Base-by-base conservation (phyloP, 1,139 yeast species). In the Taphrina pruni region DNA sequence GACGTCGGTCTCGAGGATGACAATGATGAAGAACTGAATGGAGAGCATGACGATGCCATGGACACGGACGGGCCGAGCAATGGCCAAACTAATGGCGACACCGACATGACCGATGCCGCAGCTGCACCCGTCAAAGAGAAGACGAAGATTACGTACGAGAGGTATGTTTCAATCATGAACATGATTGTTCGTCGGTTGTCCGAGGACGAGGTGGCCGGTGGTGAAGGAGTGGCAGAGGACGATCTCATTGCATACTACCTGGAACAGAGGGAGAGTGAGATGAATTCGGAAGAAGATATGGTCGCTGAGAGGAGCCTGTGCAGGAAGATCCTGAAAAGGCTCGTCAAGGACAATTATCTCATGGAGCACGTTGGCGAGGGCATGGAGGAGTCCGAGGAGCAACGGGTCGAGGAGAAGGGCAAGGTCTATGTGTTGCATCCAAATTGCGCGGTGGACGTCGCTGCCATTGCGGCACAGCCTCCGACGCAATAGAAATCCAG, bases 1-100 rank as follows among this genome's bases (percentile, higher is more conserved):
- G 99, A 94, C 78, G 85, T 95, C 55, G 96, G 90, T 71, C 83
- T 94, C 67, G 96, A 88, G 12, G 95, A 86, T 17, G 92, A 85
- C 21, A 86, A 81, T 0, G 83, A 80, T 17, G 75, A 72, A 55
- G 72, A 60, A 17, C 73, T 72, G 52, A 54, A 69, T 46, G 68
- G 56, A 39, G 74, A 70, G 6, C 72, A 71, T 7, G 72, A 72
- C 8, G 67, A 55, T 36, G 67, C 61, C 39, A 41, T 56, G 60
- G 60, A 56, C 46, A 45, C 39, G n/a, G 67, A 55, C n/a, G 70
- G 60, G 72, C 55, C n/a, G 72, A 64, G 65, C 71, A 70, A 14
- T 69, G 72, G 46, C 6, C 61, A 61, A 20, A 66, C 46, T 54
- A 71, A 62, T 36, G 71, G 67, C 14, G 69, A 66, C 21, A 69